phyloP scores from a whole-genome alignment of 768 basidiomycete genomes.

The Amanita fuliginea region DNA sequence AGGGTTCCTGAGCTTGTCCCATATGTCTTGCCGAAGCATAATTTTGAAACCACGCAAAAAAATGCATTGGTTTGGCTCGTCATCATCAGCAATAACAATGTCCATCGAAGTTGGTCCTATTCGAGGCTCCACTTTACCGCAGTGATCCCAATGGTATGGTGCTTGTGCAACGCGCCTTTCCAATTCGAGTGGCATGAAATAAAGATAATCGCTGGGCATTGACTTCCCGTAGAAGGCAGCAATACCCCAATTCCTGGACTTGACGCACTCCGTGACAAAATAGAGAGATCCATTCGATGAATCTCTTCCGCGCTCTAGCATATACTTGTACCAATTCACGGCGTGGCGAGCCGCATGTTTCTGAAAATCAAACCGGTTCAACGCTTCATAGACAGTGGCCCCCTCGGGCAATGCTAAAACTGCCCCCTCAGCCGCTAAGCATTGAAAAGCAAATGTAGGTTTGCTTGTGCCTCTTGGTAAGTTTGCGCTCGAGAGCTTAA shows the following conservation, averaged over 20 bases:
- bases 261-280: conserved; percentile 9
- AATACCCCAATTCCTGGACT: conserved; percentile 9
- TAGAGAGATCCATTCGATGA: conserved; percentile 1
- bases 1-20: not conserved
- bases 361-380: conserved; percentile 5
- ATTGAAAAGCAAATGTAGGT: not conserved
- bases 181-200: not conserved
- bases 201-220: not conserved
- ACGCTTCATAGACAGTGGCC: conserved; percentile 3
- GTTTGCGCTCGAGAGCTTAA: too few species aligned
- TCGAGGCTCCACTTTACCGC: not conserved
- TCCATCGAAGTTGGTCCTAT: not conserved
- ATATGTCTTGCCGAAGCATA: not conserved
- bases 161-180: not conserved
- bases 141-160: not conserved
- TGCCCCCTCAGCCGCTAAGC: conserved; percentile 8
- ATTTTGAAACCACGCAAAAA: conserved; percentile 5
- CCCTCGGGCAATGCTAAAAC: conserved; percentile 10
- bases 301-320: conserved; percentile 7
- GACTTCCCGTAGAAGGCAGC: too few species aligned
- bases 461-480: too few species aligned
- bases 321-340: conserved; percentile 10
- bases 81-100: not conserved
- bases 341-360: conserved; percentile 8
- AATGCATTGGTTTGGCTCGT: not conserved